phyloP scores from a whole-genome alignment of 2,329 filamentous ascomycete genomes.

The Fusarium udum region DNA sequence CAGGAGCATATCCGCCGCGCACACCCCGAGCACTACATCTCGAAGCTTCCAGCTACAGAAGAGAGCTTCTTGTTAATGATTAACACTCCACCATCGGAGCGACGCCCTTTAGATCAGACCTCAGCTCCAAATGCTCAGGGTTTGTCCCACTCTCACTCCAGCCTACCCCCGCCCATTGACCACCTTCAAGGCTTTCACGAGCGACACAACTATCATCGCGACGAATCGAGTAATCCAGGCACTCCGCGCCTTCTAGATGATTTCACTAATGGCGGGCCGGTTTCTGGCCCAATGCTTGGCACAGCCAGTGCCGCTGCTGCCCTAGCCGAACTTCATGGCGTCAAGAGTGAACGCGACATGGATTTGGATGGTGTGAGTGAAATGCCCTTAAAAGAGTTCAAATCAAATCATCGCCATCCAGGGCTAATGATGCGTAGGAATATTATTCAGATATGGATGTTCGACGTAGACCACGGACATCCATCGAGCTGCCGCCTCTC shows the following conservation, averaged over 20 bases:
- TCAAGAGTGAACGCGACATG: conserved; percentile 80
- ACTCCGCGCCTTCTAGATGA: conserved; percentile 78
- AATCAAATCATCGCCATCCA: conserved; percentile 14
- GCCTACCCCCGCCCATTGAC: conserved; percentile 36
- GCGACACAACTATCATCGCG: conserved; percentile 70
- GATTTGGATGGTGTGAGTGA: conserved; percentile 78
- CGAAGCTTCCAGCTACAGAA: conserved; percentile 96
- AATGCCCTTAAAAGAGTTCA: conserved; percentile 42
- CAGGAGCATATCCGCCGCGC: conserved; percentile 98
- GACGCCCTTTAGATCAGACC: conserved; percentile 58
- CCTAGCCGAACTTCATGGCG: conserved; percentile 81
- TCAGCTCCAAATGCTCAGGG: conserved; percentile 47
- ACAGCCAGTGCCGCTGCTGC: conserved; percentile 81
- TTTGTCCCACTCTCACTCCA: conserved; percentile 38
- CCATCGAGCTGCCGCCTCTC: conserved; percentile 78
- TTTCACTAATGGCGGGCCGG: conserved; percentile 59
- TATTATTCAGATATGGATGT: conserved; percentile 77
- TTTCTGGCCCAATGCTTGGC: conserved; percentile 58
- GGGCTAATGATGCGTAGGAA: conserved; percentile 56
- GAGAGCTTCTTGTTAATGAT: conserved; percentile 98
- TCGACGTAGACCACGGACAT: conserved; percentile 69
- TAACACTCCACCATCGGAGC: conserved; percentile 83
- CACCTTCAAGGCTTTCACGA: conserved; percentile 44
- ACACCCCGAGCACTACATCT: conserved; percentile 96
- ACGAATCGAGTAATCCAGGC: conserved; percentile 72